These are phyloP conservation scores for Inga leiocalycina DNA, from an alignment of 306 rosid species.

Conservation along the genomic window DNA sequence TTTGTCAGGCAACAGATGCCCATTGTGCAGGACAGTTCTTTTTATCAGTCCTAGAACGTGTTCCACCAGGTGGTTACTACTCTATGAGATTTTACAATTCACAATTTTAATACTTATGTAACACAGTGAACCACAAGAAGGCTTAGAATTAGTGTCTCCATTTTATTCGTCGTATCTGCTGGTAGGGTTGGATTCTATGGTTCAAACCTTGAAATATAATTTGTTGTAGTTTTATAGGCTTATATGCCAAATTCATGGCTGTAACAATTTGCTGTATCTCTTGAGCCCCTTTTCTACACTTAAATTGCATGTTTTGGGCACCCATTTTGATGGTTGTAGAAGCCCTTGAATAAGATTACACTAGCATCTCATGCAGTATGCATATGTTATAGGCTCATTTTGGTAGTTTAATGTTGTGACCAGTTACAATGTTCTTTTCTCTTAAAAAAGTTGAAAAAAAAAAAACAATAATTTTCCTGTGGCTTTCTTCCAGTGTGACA, in stretches of 20 bases:
- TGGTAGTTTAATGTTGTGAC: constrained; percentile 22
- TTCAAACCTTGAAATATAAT: constrained; percentile 11
- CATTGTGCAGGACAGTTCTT: constrained; percentile 96
- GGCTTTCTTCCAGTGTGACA: constrained; percentile 72
- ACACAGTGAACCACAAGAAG: constrained; percentile 6
- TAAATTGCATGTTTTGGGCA: no score
- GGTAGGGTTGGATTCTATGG: constrained; percentile 18
- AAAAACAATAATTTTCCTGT: constrained; percentile 23
- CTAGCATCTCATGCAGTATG: no score
- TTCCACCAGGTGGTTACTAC: constrained; percentile 70
- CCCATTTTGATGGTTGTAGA: no score
- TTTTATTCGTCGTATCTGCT: constrained; percentile 32
- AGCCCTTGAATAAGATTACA: no score
- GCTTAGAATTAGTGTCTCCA: constrained; percentile 1
- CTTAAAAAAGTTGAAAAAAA: neutral
- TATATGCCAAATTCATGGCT: no score
- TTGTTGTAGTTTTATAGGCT: constrained; percentile 2
- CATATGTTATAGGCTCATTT: no score
- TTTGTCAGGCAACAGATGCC: constrained; percentile 94
- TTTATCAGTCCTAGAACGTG: constrained; percentile 85
- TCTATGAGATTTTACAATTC: constrained; percentile 20
- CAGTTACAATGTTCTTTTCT: constrained; percentile 6
- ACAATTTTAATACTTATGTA: neutral
- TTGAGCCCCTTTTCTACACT: no score
- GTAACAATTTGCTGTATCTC: no score